phyloP scores from a whole-genome alignment of 306 rosid species.

The Pachyrhizus erosus region DNA sequence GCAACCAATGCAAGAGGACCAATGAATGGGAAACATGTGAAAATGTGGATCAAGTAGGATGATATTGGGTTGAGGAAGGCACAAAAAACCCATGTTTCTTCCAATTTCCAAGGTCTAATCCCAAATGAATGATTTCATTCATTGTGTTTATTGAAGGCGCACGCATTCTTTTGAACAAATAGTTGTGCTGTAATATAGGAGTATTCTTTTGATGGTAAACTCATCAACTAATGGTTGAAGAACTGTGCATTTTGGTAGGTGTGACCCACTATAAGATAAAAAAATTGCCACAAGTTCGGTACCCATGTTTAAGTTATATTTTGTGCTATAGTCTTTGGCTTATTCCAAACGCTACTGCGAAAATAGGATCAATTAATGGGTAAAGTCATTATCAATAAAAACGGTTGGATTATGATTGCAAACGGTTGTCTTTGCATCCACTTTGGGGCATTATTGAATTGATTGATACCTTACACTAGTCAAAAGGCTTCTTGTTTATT shows the following conservation, averaged over 20 bases:
- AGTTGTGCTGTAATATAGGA: conserved; percentile 21
- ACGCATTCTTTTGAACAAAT: background rate
- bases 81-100: conserved; percentile 41
- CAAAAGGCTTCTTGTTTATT: background rate
- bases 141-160: background rate
- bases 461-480: background rate
- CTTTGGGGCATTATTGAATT: background rate
- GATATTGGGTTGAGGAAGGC: conserved; percentile 17
- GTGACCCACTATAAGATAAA: background rate
- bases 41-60: conserved; percentile 3
- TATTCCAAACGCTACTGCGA: conserved; percentile 10
- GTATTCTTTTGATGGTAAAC: conserved; percentile 2
- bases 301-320: background rate
- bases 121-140: conserved; percentile 35
- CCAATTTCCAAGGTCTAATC: conserved; percentile 33
- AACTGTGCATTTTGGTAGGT: conserved; percentile 37
- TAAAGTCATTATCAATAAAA: conserved; percentile 21
- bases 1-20: conserved; percentile 21
- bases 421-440: background rate
- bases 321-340: background rate
- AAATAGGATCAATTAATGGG: conserved; percentile 16
- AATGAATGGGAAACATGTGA: conserved; percentile 43
- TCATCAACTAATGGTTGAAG: background rate
- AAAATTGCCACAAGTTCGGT: background rate
- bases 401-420: background rate